Evolutionary conservation across 192 early-diverging fungal genomes (phyloP), one percentile per base, ranked within the genome.

Genomic region (Physocladia obscura): DNA sequence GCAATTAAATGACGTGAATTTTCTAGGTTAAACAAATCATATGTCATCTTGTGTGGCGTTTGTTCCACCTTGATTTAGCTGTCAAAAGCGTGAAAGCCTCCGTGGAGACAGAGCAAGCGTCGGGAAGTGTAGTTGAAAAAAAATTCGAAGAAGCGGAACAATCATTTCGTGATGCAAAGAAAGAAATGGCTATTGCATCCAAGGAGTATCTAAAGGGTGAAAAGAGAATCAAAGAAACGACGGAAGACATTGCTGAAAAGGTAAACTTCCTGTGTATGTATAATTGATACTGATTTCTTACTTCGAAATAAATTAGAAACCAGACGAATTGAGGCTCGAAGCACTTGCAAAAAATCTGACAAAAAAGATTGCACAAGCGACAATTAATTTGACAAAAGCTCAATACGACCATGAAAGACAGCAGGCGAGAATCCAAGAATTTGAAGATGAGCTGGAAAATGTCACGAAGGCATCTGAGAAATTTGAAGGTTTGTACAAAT

Each of bases 1-100:
- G 4, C 22, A 37, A 21, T 70, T 24, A 1, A 29, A 15, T 27
- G 1, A 55, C 54, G 15, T 29, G 21, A 55, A 55, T 19, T 24
- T 2, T 35, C 44, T 76, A 91, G 86, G 76, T 80, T 17, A 84
- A 88, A 49, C 71, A 91, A 63, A 73, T 88, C 0, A 77, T 89
- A 2, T 81, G 84, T 39, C 90, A 91, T 62, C 80, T 94, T 62
- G 79, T 98, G 34, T 96, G 94, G 93, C 92, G 92, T 64, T 82
- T 98, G 37, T 99, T 88, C 80, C 93, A 97, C 61, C 81, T 95
- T 31, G 92, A 98, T 52, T 58, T 81, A 31, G 84, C 88, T 29
- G 85, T 89, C 19, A 76, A 82, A 36, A 61, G 71, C 2, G 79
- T 88, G n/a, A 82, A 89, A 44, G 67, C 76, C 19, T 85, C 85